A percentile compares a stretch with the other conserved stretches of the same genome.
phyloP scores from a whole-genome alignment of 2,329 filamentous ascomycete species.

The Botrytis paeoniae region DNA sequence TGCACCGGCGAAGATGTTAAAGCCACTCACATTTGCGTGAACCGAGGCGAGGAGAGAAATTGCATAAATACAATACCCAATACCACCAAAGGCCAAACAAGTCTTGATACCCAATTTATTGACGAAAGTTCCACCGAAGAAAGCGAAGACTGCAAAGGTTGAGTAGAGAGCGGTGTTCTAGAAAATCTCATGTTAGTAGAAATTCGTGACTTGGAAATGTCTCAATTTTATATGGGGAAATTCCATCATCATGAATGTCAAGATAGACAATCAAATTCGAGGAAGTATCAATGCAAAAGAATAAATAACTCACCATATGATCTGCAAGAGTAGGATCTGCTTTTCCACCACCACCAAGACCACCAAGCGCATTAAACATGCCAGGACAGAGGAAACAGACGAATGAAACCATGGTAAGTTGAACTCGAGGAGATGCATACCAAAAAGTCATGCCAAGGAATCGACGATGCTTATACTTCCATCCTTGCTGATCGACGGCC shows the following conservation, averaged over 20 bases:
- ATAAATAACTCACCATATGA: slow-evolving; percentile 35
- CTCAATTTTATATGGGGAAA: neutral
- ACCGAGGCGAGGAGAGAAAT: slow-evolving; percentile 68
- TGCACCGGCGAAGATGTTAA: slow-evolving; percentile 73
- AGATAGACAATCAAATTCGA: neutral
- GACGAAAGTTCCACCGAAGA: slow-evolving; percentile 73
- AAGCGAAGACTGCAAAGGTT: slow-evolving; percentile 57
- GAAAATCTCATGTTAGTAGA: slow-evolving; percentile 9
- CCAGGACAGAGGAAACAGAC: slow-evolving; percentile 71
- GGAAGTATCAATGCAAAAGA: neutral
- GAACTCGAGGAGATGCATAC: slow-evolving; percentile 71
- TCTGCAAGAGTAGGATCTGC: slow-evolving; percentile 53
- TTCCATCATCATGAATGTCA: neutral
- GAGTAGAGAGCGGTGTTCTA: slow-evolving; percentile 47
- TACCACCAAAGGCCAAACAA: slow-evolving; percentile 67
- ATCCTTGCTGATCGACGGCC: slow-evolving; percentile 41
- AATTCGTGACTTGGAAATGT: neutral
- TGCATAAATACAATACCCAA: slow-evolving; percentile 75
- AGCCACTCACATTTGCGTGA: slow-evolving; percentile 64
- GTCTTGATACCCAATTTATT: slow-evolving; percentile 70
- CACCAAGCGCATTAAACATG: slow-evolving; percentile 68
- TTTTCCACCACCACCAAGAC: slow-evolving; percentile 63
- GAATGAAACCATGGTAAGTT: slow-evolving; percentile 68
- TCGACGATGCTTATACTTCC: slow-evolving; percentile 65
- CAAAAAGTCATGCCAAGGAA: slow-evolving; percentile 56